These are phyloP conservation scores for Exophiala viscosa DNA, from an alignment of 2,329 filamentous ascomycete genomes.

Conservation along the genomic window DNA sequence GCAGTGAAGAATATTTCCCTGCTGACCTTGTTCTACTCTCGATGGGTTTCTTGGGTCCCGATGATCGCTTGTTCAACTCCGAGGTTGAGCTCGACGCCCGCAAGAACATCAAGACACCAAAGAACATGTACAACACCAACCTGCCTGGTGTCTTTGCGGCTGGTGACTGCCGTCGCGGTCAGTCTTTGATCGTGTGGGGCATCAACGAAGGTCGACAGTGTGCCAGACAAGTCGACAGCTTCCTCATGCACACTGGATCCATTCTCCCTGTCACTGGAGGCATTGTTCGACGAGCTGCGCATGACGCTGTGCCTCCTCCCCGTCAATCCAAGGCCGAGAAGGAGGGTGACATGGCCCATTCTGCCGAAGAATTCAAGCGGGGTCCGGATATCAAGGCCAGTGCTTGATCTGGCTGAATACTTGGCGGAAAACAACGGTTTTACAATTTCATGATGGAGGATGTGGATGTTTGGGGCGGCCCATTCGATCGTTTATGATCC, in stretches of 20 bases:
- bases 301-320: conserved; percentile 38
- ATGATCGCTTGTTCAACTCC: conserved; percentile 82
- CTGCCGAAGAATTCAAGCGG: conserved; percentile 20
- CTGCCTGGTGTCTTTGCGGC: conserved; percentile 86
- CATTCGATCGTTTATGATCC: conserved; percentile 7
- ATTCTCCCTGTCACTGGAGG: conserved; percentile 85
- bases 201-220: conserved; percentile 96
- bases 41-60: conserved; percentile 95
- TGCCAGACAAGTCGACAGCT: conserved; percentile 86
- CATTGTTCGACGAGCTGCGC: conserved; percentile 75
- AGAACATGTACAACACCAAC: conserved; percentile 85
- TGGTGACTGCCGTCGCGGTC: conserved; percentile 89
- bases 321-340: conserved; percentile 20
- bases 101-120: conserved; percentile 93
- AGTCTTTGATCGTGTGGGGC: conserved; percentile 95
- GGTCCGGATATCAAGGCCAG: conserved; percentile 13
- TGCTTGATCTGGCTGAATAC: conserved; percentile 4
- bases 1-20: conserved; percentile 91
- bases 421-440: background rate
- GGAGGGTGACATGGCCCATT: conserved; percentile 24
- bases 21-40: conserved; percentile 90
- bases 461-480: background rate
- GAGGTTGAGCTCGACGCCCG: conserved; percentile 84
- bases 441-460: conserved; percentile 1
- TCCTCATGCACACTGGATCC: conserved; percentile 71